phyloP scores from a whole-genome alignment of 768 basidiomycete genomes.

The Termitomyces sp. region DNA sequence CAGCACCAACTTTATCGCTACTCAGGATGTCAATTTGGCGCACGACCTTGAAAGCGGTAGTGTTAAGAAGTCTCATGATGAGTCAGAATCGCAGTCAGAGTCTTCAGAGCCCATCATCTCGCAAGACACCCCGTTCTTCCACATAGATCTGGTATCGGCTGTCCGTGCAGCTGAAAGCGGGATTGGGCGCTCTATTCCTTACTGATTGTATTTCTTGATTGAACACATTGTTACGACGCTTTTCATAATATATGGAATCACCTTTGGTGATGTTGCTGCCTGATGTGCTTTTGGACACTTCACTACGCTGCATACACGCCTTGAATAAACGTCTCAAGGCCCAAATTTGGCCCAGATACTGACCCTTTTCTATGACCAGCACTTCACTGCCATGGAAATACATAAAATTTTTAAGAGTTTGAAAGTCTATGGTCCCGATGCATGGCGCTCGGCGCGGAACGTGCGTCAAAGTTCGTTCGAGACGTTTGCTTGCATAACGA shows the following conservation, averaged over 20 bases:
- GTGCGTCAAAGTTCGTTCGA: too few species aligned
- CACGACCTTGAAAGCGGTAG: conserved; percentile 34
- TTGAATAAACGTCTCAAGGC: too few species aligned
- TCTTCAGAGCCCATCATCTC: conserved; percentile 39
- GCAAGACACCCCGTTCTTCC: conserved; percentile 81
- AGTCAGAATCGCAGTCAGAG: conserved; percentile 15
- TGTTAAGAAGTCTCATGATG: conserved; percentile 27
- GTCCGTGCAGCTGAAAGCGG: conserved; percentile 64
- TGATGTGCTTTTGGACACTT: too few species aligned
- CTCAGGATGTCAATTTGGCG: conserved; percentile 22
- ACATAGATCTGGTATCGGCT: conserved; percentile 77
- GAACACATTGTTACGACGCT: neutral
- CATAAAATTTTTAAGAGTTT: too few species aligned
- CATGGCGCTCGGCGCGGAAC: too few species aligned
- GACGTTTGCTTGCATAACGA: neutral
- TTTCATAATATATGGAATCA: too few species aligned
- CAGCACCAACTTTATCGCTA: conserved; percentile 22
- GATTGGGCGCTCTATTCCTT: conserved; percentile 20
- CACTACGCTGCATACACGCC: too few species aligned
- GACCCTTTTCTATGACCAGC: too few species aligned
- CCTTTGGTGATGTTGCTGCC: too few species aligned
- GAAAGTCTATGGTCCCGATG: too few species aligned
- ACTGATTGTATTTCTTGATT: neutral
- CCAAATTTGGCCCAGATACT: too few species aligned
- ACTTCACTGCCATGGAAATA: too few species aligned